A percentile compares a stretch with the other conserved stretches of the same genome.
phyloP scores from a whole-genome alignment of 768 basidiomycete genomes.

The Artomyces pyxidatus region DNA sequence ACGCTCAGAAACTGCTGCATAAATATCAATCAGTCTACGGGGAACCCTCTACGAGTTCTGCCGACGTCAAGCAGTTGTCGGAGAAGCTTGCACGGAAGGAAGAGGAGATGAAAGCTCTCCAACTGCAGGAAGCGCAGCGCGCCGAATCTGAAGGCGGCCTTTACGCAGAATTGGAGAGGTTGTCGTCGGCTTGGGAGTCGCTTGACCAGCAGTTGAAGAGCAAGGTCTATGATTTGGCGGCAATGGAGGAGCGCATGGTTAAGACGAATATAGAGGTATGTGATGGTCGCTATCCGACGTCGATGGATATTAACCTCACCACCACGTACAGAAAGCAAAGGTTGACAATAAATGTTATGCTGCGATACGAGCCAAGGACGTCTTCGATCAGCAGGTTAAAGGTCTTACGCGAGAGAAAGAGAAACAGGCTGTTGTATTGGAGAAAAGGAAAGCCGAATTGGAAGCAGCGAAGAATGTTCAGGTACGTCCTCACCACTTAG shows the following conservation, averaged over 20 bases:
- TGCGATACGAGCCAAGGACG: constrained; percentile 84
- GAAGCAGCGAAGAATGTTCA: constrained; percentile 49
- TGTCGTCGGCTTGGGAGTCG: constrained; percentile 82
- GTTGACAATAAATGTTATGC: constrained; percentile 92
- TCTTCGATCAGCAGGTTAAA: constrained; percentile 69
- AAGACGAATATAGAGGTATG: constrained; percentile 64
- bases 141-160: constrained; percentile 66
- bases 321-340: constrained; percentile 74
- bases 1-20: constrained; percentile 39
- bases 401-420: constrained; percentile 46
- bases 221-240: constrained; percentile 78
- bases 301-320: background rate
- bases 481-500: constrained; percentile 43
- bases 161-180: constrained; percentile 76
- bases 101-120: constrained; percentile 52
- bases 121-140: constrained; percentile 56
- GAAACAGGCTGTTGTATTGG: constrained; percentile 56
- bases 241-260: constrained; percentile 62
- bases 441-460: constrained; percentile 57
- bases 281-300: background rate
- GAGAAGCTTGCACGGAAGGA: constrained; percentile 59
- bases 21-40: constrained; percentile 63
- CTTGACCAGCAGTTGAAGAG: constrained; percentile 73
- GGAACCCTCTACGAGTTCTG: constrained; percentile 31
- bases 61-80: constrained; percentile 44